These are phyloP conservation scores for Penicillium sp. DNA, from an alignment of 2,329 filamentous ascomycete genomes.

Conservation along the genomic window DNA sequence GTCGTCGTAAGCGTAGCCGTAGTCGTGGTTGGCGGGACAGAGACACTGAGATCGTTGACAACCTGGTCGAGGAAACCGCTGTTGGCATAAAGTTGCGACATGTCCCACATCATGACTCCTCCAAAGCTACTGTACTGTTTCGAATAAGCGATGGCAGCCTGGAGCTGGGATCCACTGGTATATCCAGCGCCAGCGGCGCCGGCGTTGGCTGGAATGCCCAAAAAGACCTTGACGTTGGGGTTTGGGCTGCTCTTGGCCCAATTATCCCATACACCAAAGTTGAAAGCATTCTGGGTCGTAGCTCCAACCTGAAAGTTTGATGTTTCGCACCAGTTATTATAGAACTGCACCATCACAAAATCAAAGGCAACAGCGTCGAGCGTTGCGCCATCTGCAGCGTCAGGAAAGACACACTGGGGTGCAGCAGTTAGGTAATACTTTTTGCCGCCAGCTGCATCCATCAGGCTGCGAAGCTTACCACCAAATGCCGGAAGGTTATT, in stretches of 20 bases:
- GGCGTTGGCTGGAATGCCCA: slow-evolving; percentile 58
- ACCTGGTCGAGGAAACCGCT: slow-evolving; percentile 50
- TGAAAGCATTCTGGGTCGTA: slow-evolving; percentile 54
- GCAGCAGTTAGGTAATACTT: slow-evolving; percentile 61
- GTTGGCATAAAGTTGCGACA: slow-evolving; percentile 59
- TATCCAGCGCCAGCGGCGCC: slow-evolving; percentile 58
- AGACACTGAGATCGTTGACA: neutral
- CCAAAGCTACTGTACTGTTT: slow-evolving; percentile 60
- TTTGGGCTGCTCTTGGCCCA: slow-evolving; percentile 61
- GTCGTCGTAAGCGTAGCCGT: slow-evolving; percentile 17
- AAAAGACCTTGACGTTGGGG: slow-evolving; percentile 57
- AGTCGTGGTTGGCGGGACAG: neutral
- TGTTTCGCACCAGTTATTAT: slow-evolving; percentile 65
- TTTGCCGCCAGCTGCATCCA: slow-evolving; percentile 54
- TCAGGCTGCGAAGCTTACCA: slow-evolving; percentile 53
- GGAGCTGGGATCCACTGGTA: slow-evolving; percentile 45
- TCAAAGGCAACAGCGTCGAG: slow-evolving; percentile 58
- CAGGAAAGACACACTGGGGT: slow-evolving; percentile 66
- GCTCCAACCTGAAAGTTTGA: slow-evolving; percentile 49
- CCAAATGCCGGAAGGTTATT: slow-evolving; percentile 62
- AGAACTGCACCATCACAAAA: slow-evolving; percentile 63
- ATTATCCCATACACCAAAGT: slow-evolving; percentile 61
- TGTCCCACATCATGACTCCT: slow-evolving; percentile 67
- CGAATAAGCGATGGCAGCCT: slow-evolving; percentile 52
- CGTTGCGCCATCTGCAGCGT: slow-evolving; percentile 56